Conservation (phyloP, 495 filamentous ascomycete species). For the Penicillium lagena region DNA sequence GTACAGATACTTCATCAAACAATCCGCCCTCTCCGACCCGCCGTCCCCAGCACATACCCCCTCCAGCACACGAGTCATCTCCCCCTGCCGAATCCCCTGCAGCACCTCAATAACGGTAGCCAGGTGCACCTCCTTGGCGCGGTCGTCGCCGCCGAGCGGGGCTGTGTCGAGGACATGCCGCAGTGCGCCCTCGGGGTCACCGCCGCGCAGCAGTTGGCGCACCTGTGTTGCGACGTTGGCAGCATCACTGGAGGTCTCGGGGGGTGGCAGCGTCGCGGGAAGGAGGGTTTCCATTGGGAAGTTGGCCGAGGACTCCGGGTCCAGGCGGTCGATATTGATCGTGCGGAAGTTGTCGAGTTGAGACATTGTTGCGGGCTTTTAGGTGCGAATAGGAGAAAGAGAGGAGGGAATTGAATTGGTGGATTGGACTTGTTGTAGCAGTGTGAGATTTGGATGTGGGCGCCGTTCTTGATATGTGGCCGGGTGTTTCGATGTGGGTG, state of each 20-base stretch:
- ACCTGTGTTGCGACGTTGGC: slow-evolving; percentile 69
- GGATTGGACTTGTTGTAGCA: too few relatives aligned
- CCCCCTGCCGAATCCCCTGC: slow-evolving; percentile 81
- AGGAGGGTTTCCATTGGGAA: slow-evolving; percentile 78
- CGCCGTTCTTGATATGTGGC: too few relatives aligned
- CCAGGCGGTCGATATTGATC: slow-evolving; percentile 85
- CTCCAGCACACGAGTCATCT: slow-evolving; percentile 80
- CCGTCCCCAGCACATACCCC: slow-evolving; percentile 64
- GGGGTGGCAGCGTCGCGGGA: slow-evolving; percentile 53
- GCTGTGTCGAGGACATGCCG: slow-evolving; percentile 70
- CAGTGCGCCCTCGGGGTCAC: slow-evolving; percentile 80
- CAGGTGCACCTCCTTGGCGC: slow-evolving; percentile 78
- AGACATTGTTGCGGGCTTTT: slow-evolving; percentile 38
- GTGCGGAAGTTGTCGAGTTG: slow-evolving; percentile 70
- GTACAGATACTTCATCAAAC: slow-evolving; percentile 48
- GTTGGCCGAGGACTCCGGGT: slow-evolving; percentile 81
- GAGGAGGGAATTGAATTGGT: too few relatives aligned
- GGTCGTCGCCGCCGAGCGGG: slow-evolving; percentile 63
- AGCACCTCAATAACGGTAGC: slow-evolving; percentile 80
- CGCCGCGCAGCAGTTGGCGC: slow-evolving; percentile 75
- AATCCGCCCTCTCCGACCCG: slow-evolving; percentile 58
- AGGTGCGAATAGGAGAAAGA: neutral
- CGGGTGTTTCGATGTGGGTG: too few relatives aligned
- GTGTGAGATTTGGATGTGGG: too few relatives aligned
- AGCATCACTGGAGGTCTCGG: slow-evolving; percentile 63